A percentile compares a stretch with the other conserved stretches of the same genome.
These are phyloP conservation scores for Nicotiana sylvestris DNA, from an alignment of 257 asterid genomes.

Conservation along the genomic window DNA sequence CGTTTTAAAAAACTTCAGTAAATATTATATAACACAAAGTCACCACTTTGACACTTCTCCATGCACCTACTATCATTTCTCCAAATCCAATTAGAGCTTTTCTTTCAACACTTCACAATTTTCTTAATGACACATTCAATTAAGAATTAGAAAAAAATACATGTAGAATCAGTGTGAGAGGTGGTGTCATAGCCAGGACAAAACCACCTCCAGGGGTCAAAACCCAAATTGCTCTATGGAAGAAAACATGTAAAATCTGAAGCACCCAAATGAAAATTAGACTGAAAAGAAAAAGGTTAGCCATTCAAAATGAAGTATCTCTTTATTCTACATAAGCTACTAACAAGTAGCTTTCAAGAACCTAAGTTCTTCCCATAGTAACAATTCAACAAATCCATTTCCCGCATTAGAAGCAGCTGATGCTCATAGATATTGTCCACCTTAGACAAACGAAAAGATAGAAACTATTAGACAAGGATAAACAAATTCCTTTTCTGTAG, in stretches of 20 bases:
- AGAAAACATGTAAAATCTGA: not conserved
- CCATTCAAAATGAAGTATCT: not conserved
- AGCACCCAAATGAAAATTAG: slow-evolving; percentile 1
- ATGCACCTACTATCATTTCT: slow-evolving; percentile 1
- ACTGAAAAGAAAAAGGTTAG: not conserved
- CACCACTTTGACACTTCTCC: not conserved
- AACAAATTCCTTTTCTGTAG: not conserved
- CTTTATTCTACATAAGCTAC: not conserved
- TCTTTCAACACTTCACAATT: not conserved
- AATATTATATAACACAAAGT: not conserved
- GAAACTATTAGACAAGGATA: not conserved
- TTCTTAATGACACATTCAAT: not conserved
- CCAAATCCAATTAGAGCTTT: not conserved
- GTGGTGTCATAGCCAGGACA: not conserved
- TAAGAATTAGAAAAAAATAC: not conserved
- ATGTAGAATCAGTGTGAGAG: not conserved
- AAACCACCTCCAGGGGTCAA: not conserved
- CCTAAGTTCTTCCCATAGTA: not conserved
- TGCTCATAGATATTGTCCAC: not conserved
- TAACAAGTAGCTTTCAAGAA: not conserved
- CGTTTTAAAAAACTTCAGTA: not conserved
- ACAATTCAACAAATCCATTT: not conserved
- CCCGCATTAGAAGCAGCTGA: not conserved
- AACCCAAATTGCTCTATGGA: not conserved
- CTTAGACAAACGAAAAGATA: not conserved